phyloP scores from a whole-genome alignment of 441 rosid genomes.

The Croton setiger region DNA sequence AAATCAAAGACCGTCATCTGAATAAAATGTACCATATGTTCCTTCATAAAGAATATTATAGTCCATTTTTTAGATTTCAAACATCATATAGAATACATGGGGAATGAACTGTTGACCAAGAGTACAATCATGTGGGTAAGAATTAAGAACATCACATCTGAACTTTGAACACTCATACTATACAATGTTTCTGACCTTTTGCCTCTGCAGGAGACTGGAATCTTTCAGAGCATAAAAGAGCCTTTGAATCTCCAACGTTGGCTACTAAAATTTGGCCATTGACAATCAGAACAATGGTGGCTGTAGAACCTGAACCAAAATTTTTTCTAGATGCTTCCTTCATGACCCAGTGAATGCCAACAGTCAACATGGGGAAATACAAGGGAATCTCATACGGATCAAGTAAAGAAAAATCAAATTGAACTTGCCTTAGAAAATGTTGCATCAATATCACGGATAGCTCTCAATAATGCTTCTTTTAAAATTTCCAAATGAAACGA shows the following conservation, averaged over 20 bases:
- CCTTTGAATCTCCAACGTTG: constrained; percentile 93
- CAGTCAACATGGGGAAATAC: constrained; percentile 10
- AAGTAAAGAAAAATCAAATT: constrained; percentile 11
- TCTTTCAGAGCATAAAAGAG: constrained; percentile 79
- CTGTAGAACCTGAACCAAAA: constrained; percentile 81
- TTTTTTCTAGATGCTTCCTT: constrained; percentile 76
- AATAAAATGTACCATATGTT: constrained; percentile 15
- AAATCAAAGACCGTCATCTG: constrained; percentile 28
- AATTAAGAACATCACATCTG: constrained; percentile 3
- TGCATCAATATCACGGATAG: constrained; percentile 85
- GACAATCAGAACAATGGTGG: constrained; percentile 73
- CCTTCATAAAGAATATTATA: not conserved
- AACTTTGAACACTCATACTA: constrained; percentile 13
- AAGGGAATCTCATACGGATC: not conserved
- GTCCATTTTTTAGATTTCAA: constrained; percentile 11
- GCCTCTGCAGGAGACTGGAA: constrained; percentile 79
- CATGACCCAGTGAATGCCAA: constrained; percentile 26
- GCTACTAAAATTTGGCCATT: constrained; percentile 84
- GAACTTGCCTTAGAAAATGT: constrained; percentile 66
- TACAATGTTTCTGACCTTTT: constrained; percentile 52
- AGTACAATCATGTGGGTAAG: constrained; percentile 8
- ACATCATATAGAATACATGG: constrained; percentile 10
- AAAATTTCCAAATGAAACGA: constrained; percentile 77
- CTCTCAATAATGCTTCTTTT: constrained; percentile 84
- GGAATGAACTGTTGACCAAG: not conserved